Evolutionary conservation across 1,284 basidiomycete genomes (phyloP), one percentile per base, ranked within the genome.

Genomic region (Ustilago hordei): DNA sequence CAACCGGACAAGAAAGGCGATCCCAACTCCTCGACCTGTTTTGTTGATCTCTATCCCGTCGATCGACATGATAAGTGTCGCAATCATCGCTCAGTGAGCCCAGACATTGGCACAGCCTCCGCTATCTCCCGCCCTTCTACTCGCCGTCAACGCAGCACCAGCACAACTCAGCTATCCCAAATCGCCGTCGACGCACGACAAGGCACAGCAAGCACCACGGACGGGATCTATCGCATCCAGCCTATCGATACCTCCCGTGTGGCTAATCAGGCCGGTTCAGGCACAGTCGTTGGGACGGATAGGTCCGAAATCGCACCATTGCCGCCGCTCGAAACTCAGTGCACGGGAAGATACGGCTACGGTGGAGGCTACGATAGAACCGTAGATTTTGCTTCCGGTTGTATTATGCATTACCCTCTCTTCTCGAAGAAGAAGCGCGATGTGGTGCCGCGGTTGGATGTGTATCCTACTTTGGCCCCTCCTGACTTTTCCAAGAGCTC

Each of bases 371-470:
- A 68, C 31, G 35, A 50, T 28, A 59, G 53, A 8, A 36, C 64
- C 6, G 70, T 59, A 2, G 72, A 75, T 32, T 53, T 66, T 41
- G 55, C 63, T 5, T 66, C 63, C 0, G 72, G 72, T 0, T 69
- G 72, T 41, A 69, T 75, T 7, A 62, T 66, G 59, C 64, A 69
- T 31, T 61, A 75, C 43, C 66, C 72, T 12, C 34, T 75, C 12
- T 75, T 64, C 36, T 8, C 52, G 38, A 48, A 56, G 13, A 55
- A 35, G 32, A 65, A 60, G 50, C 58, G 50, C 45, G 38, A 15
- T 8, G 47, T 11, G 9, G 4, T 9, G 8, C 5, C 35, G 7
- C 41, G 35, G 34, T 9, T n/a, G 2, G 23, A 19, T 4, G 8
- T 19, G 15, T 69, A 45, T 11, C 13, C 65, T 17, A 64, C 63